Conservation (phyloP, 495 filamentous ascomycete species). For the Aspergillus bertholletiae region DNA sequence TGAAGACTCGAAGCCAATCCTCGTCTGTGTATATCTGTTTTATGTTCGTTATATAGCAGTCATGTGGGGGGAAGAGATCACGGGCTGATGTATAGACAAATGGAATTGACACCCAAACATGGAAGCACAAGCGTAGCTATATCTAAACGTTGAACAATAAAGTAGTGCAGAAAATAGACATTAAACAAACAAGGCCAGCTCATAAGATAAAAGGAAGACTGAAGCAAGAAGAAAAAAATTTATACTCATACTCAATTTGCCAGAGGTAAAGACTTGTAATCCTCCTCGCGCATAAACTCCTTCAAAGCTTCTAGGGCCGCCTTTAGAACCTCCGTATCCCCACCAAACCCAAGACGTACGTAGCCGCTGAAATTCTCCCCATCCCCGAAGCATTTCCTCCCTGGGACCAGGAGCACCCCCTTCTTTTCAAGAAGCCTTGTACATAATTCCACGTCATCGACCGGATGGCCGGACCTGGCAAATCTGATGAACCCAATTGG, state of each 20-base stretch:
- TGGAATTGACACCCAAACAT: too few relatives aligned
- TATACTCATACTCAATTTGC: slow-evolving; percentile 23
- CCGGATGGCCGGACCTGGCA: slow-evolving; percentile 54
- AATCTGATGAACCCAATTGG: slow-evolving; percentile 82
- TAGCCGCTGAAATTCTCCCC: slow-evolving; percentile 70
- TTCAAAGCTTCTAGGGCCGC: slow-evolving; percentile 67
- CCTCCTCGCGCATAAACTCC: slow-evolving; percentile 62
- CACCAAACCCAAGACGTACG: slow-evolving; percentile 75
- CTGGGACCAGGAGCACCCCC: slow-evolving; percentile 79
- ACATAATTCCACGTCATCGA: slow-evolving; percentile 73
- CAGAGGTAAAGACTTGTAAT: slow-evolving; percentile 49
- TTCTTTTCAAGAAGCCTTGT: slow-evolving; percentile 62
- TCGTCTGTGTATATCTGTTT: too few relatives aligned
- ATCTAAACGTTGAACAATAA: too few relatives aligned
- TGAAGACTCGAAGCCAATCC: too few relatives aligned
- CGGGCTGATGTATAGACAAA: too few relatives aligned
- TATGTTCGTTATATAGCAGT: too few relatives aligned
- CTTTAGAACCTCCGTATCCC: slow-evolving; percentile 64
- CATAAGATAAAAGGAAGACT: too few relatives aligned
- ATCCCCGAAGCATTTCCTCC: slow-evolving; percentile 68
- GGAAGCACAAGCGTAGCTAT: too few relatives aligned
- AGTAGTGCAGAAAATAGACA: too few relatives aligned
- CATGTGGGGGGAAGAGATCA: too few relatives aligned
- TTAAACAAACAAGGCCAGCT: too few relatives aligned
- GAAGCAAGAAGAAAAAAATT: too few relatives aligned